phyloP scores from a whole-genome alignment of 768 basidiomycete genomes.

The Lactarius akahatsu region DNA sequence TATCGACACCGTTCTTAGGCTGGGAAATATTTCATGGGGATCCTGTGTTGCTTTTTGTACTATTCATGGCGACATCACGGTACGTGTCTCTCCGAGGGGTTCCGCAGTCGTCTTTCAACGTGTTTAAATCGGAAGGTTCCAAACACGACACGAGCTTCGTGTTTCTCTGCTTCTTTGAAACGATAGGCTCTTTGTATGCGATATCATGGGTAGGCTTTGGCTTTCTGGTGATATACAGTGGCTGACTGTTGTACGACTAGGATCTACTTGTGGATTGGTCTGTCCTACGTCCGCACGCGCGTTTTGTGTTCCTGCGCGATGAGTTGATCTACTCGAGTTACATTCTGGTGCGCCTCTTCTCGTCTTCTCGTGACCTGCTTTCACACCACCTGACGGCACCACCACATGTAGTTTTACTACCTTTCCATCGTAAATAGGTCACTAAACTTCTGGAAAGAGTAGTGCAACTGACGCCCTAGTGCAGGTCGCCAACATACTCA shows the following conservation, averaged over 20 bases:
- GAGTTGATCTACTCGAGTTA: constrained; percentile 73
- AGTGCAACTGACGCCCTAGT: not conserved
- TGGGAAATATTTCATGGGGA: constrained; percentile 76
- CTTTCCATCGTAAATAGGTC: constrained; percentile 60
- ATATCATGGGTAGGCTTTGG: constrained; percentile 65
- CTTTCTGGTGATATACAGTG: not conserved
- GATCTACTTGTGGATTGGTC: constrained; percentile 94
- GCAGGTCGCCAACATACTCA: constrained; percentile 65
- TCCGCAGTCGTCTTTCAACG: not conserved
- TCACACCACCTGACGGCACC: not conserved
- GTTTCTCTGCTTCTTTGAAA: constrained; percentile 65
- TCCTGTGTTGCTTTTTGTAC: constrained; percentile 66
- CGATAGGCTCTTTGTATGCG: constrained; percentile 67
- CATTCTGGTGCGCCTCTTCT: constrained; percentile 47
- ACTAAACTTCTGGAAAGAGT: not conserved
- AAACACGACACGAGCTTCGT: constrained; percentile 52
- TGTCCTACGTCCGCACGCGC: constrained; percentile 56
- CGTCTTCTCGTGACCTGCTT: not conserved
- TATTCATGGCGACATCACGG: constrained; percentile 76
- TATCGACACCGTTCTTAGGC: constrained; percentile 47
- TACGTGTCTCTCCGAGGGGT: constrained; percentile 27
- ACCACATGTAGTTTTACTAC: constrained; percentile 61
- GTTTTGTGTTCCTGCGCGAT: constrained; percentile 61
- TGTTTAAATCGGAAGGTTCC: constrained; percentile 34
- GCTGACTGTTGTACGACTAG: constrained; percentile 39